Base-by-base conservation (phyloP, 768 basidiomycete species). In the Tricholoma bakamatsutake region DNA sequence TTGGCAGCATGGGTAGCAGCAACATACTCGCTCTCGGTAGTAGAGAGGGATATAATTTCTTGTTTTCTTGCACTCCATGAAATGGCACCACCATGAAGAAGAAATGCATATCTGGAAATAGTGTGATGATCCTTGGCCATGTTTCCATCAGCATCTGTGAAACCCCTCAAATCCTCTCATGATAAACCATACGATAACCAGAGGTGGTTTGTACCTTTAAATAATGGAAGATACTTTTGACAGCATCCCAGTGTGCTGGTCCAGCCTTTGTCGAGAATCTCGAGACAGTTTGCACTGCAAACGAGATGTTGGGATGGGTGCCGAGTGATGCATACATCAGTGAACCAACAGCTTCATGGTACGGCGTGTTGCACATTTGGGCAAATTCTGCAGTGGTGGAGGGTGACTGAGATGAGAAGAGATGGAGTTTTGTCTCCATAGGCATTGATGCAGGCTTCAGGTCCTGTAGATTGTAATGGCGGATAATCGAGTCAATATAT, bases 61-160 rank as follows among this genome's bases (percentile, higher is more conserved):
- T 76, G 75, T 21, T 59, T 58, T 57, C 68, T 71, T 5, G 68
- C 63, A 15, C 47, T 59, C 73, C 72, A 76, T 7, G 67, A 69
- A 40, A 76, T 62, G n/a, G 65, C 56, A 3, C 66, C 62, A 1
- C 68, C 66, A 40, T 65, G 57, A 15, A 70, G 13, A 34, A 67
- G 57, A 48, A 67, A 70, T 11, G 66, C 59, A 50, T 68, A 72
- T 24, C 72, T 71, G 1, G 67, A 68, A 8, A 73, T 71, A 5
- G 72, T 69, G 21, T 64, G 50, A 24, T 69, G 5, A 64, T 66
- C 54, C 17, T 66, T 57, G 3, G 49, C 50, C 57, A 59, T 57
- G 17, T 27, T 24, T 24, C 21, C 21, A 24, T 24, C 21, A 24
- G 21, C 21, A 24, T 24, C 21, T 3, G 3, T 3, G 3, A 24